Conservation (phyloP, 306 rosid genomes). For the Citrullus amarus region DNA sequence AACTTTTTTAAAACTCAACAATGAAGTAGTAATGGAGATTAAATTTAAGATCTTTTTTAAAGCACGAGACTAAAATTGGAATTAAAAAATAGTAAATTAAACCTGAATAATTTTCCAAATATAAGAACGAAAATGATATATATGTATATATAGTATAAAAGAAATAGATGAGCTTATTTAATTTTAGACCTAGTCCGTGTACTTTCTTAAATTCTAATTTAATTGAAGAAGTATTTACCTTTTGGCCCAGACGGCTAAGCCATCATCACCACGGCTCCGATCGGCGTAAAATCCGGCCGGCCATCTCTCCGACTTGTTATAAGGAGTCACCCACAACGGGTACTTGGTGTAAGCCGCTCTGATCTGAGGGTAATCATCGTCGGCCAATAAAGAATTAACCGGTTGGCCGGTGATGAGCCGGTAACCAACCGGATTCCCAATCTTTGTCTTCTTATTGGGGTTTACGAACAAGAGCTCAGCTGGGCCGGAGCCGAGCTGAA, state of each 20-base stretch:
- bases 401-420: slow-evolving; percentile 53
- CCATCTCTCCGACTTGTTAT: slow-evolving; percentile 76
- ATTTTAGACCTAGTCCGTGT: too few relatives aligned
- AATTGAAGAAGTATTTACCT: slow-evolving; percentile 24
- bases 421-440: slow-evolving; percentile 69
- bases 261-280: slow-evolving; percentile 72
- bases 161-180: too few relatives aligned
- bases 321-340: slow-evolving; percentile 68
- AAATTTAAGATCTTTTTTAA: too few relatives aligned
- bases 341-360: slow-evolving; percentile 66
- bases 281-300: slow-evolving; percentile 74
- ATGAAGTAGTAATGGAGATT: too few relatives aligned
- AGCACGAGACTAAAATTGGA: too few relatives aligned
- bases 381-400: slow-evolving; percentile 32
- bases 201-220: not conserved
- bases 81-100: too few relatives aligned
- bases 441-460: slow-evolving; percentile 44
- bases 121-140: too few relatives aligned
- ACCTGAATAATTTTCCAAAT: too few relatives aligned
- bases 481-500: slow-evolving; percentile 43
- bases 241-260: slow-evolving; percentile 68
- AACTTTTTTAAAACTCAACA: too few relatives aligned
- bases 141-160: too few relatives aligned
- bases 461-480: slow-evolving; percentile 50
- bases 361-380: slow-evolving; percentile 63